These are phyloP conservation scores for Rhodotorula glutinis DNA, from an alignment of 1,284 basidiomycete genomes.

Conservation along the genomic window DNA sequence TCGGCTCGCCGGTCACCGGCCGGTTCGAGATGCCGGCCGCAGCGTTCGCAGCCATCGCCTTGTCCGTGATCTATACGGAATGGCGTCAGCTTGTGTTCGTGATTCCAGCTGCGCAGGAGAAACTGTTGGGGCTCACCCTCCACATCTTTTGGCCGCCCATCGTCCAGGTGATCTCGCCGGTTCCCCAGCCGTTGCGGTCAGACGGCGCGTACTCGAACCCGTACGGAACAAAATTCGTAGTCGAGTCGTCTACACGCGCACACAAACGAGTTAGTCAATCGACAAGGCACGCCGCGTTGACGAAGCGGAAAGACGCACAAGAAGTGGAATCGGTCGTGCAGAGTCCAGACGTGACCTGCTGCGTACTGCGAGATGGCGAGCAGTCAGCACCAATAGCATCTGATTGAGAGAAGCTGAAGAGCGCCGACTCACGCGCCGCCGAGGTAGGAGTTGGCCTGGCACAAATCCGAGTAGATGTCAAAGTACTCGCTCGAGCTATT, in stretches of 20 bases:
- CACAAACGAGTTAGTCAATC: not conserved
- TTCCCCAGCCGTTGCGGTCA: conserved; percentile 18
- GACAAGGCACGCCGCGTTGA: too few relatives aligned
- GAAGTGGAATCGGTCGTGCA: conserved; percentile 15
- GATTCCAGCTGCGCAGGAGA: too few relatives aligned
- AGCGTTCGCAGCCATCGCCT: conserved; percentile 66
- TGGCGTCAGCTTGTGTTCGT: not conserved
- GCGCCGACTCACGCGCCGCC: conserved; percentile 4
- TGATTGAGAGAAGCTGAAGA: not conserved
- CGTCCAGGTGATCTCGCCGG: conserved; percentile 68
- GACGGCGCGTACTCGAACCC: conserved; percentile 28
- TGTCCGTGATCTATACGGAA: conserved; percentile 57
- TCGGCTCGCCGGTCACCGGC: conserved; percentile 61
- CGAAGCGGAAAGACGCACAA: conserved; percentile 3
- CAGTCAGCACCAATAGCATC: not conserved
- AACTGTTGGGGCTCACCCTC: conserved; percentile 50
- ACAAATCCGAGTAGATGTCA: conserved; percentile 16
- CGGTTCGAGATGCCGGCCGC: conserved; percentile 65
- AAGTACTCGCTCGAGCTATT: conserved; percentile 25
- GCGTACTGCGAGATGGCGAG: not conserved
- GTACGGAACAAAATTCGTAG: conserved; percentile 22
- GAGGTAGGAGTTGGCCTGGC: conserved; percentile 19
- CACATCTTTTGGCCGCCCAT: conserved; percentile 63
- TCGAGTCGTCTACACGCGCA: conserved; percentile 15
- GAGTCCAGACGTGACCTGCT: conserved; percentile 22